Evolutionary conservation across 75 land plant species (phyloP), one percentile per base, ranked within the genome.

Genomic region (Pinus taeda): DNA sequence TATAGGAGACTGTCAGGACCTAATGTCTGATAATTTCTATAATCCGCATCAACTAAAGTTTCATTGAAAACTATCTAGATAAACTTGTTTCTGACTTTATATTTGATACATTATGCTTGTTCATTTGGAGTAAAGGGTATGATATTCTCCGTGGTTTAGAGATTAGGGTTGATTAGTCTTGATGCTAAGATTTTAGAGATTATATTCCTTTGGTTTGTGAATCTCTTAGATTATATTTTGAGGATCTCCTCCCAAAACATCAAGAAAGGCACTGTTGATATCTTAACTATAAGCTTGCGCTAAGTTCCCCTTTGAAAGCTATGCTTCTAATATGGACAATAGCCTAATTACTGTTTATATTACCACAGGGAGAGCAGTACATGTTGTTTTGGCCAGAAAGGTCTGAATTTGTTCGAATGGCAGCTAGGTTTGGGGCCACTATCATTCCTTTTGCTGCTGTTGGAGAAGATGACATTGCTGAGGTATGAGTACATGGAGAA

Each of bases 331-430:
- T 57, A 26, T 74, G 49, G 36, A 30, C 17, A 74, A 55, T 6
- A 15, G 21, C 20, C 60, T 13, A 29, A 74, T 29, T 60, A 59
- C 61, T 30, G 7, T 4, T 15, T 37, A 15, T n/a, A 59, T 65
- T 20, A 6, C 24, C 63, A 6, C 78, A 97, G 99, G 99, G 99
- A 22, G 99, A 97, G 81, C 87, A 83, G 71, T 93, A 97, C 62
- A 86, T 88, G 78, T 77, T 97, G 53, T 91, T 95, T 69, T 97
- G 99, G 99, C 99, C 99, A 58, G 85, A 93, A 49, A 86, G 87
- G 58, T 85, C 93, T n/a, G 99, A 97, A 77, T 95, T 97, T 87
- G 96, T 97, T 55, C 88, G 98, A 75, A 93, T 93, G 93, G 99
- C 98, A 36, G 96, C 98, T 17, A 86, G 90, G 57, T 91, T 91